These are phyloP conservation scores for Cutaneotrichosporon cutaneum DNA, from an alignment of 1,284 basidiomycete species.

Conservation along the genomic window DNA sequence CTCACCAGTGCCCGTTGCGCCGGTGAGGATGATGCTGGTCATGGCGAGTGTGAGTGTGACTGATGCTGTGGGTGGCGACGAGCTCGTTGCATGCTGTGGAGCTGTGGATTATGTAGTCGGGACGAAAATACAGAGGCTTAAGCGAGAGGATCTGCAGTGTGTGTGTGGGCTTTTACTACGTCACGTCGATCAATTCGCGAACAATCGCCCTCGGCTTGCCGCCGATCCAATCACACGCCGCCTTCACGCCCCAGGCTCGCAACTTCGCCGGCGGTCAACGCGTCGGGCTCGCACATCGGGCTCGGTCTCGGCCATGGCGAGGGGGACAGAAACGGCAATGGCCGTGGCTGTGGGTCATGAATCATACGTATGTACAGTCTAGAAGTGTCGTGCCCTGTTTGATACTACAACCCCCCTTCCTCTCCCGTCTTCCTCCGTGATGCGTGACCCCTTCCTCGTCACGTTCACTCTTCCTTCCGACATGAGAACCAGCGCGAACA, in stretches of 20 bases:
- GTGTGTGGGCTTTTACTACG: not conserved
- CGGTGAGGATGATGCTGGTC: slow-evolving; percentile 35
- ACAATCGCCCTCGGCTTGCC: not conserved
- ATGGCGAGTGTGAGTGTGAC: slow-evolving; percentile 13
- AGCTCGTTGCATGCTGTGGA: not conserved
- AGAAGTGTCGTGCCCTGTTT: not conserved
- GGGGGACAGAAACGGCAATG: not conserved
- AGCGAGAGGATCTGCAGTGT: too few species aligned
- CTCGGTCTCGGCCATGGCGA: not conserved
- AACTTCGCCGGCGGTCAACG: not conserved
- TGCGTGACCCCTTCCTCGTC: too few species aligned
- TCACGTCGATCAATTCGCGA: not conserved
- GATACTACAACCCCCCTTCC: not conserved
- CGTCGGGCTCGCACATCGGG: too few species aligned
- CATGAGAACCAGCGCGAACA: too few species aligned
- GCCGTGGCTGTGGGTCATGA: not conserved
- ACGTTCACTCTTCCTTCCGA: not conserved
- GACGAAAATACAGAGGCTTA: too few species aligned
- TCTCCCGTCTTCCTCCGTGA: too few species aligned
- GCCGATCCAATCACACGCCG: not conserved
- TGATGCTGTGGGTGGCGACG: not conserved
- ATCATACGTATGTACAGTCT: not conserved
- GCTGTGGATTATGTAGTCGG: too few species aligned
- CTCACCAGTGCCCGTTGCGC: slow-evolving; percentile 39
- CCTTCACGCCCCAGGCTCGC: not conserved